These are phyloP conservation scores for Orbilia quercus DNA, from an alignment of 2,329 filamentous ascomycete genomes.

Conservation along the genomic window DNA sequence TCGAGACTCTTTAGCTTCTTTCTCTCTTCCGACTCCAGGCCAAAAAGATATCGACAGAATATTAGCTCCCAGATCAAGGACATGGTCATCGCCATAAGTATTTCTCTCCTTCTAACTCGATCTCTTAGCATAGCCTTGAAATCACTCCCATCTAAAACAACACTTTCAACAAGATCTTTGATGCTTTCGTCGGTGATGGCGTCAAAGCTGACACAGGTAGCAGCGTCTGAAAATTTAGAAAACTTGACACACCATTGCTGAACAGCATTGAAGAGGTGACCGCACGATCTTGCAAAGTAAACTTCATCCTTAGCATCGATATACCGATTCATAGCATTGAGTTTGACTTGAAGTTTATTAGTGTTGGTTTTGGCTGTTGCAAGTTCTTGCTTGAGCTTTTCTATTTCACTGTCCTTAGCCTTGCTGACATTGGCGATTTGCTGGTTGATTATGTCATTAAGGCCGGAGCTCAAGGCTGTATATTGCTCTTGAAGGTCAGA, in stretches of 20 bases:
- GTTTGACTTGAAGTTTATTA: conserved; percentile 70
- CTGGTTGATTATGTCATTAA: conserved; percentile 72
- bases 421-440: conserved; percentile 75
- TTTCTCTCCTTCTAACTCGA: conserved; percentile 85
- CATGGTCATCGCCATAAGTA: conserved; percentile 99
- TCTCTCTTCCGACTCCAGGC: conserved; percentile 96
- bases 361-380: conserved; percentile 75
- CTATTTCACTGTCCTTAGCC: conserved; percentile 86
- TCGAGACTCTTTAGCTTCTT: conserved; percentile 97
- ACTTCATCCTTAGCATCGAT: conserved; percentile 86
- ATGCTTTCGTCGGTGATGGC: conserved; percentile 93
- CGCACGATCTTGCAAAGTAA: conserved; percentile 93
- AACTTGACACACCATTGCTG: conserved; percentile 98
- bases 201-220: conserved; percentile 57
- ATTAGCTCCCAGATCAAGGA: conserved; percentile 99
- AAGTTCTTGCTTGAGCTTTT: conserved; percentile 79
- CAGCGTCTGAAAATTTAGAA: conserved; percentile 81
- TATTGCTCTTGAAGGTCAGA: conserved; percentile 75
- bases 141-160: conserved; percentile 91
- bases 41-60: conserved; percentile 97
- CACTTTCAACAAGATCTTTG: conserved; percentile 92
- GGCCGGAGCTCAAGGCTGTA: conserved; percentile 71
- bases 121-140: conserved; percentile 89
- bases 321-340: conserved; percentile 72
- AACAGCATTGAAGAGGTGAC: conserved; percentile 93